Conservation (phyloP, 768 basidiomycete species). For the Agaricus sinodeliciosus region DNA sequence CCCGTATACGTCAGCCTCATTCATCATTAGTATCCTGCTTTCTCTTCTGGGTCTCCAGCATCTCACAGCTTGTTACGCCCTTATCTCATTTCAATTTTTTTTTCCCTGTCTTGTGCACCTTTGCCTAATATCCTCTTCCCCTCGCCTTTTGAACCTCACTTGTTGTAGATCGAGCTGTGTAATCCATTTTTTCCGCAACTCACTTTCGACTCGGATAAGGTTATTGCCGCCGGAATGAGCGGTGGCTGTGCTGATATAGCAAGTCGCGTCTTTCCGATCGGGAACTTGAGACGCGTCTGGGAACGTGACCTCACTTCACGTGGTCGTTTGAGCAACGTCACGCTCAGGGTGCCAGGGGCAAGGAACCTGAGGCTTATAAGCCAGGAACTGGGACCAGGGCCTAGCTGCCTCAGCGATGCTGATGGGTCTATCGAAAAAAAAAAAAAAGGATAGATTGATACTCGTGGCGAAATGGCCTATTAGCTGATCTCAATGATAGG, state of each 20-base stretch:
- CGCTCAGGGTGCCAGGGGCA: neutral
- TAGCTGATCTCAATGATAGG: too few relatives aligned
- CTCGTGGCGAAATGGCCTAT: too few relatives aligned
- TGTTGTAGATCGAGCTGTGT: conserved; percentile 11
- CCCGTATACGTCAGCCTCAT: conserved; percentile 1
- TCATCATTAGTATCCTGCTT: neutral
- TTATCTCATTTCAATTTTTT: neutral
- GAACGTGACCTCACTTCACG: conserved; percentile 11
- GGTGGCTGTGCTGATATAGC: conserved; percentile 9
- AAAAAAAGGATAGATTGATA: too few relatives aligned
- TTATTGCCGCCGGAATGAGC: neutral
- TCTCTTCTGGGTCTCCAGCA: neutral
- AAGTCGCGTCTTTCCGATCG: conserved; percentile 9
- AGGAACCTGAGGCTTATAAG: neutral
- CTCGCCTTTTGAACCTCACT: neutral
- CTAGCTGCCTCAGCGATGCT: too few relatives aligned
- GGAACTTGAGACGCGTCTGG: conserved; percentile 8
- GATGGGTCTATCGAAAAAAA: neutral
- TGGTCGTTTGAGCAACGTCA: neutral
- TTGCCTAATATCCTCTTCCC: neutral
- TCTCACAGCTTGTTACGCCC: neutral
- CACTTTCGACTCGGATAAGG: neutral
- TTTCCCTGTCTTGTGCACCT: neutral
- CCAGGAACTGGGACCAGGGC: too few relatives aligned
- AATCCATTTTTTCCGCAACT: neutral